These are phyloP conservation scores for Pythium coloratum DNA, from an alignment of 352 stramenopile species.

Conservation along the genomic window DNA sequence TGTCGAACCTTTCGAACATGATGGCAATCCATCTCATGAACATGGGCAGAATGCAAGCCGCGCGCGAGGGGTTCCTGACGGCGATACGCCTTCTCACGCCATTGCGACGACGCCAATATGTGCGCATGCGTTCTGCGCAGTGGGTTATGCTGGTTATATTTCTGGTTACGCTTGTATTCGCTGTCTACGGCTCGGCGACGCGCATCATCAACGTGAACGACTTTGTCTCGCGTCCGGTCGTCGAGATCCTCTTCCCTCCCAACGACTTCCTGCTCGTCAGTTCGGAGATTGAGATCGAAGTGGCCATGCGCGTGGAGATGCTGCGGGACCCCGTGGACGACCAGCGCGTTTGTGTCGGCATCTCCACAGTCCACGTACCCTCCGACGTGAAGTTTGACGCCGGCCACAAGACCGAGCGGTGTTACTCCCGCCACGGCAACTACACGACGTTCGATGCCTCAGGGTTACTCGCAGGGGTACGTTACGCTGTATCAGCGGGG, in stretches of 20 bases:
- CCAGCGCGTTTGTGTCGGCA: slow-evolving; percentile 56
- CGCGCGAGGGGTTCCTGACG: not conserved
- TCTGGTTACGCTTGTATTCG: not conserved
- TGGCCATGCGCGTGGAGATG: slow-evolving; percentile 45
- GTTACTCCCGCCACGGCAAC: slow-evolving; percentile 56
- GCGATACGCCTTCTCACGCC: not conserved
- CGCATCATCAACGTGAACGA: not conserved
- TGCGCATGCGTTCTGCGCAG: not conserved
- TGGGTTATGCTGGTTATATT: not conserved
- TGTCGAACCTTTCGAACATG: slow-evolving; percentile 16
- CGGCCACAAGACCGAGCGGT: slow-evolving; percentile 40
- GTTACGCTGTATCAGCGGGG: slow-evolving; percentile 54
- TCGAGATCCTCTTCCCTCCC: slow-evolving; percentile 62
- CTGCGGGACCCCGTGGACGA: slow-evolving; percentile 27
- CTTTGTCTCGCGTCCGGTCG: slow-evolving; percentile 13
- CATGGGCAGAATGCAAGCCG: not conserved
- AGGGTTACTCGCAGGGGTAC: slow-evolving; percentile 51
- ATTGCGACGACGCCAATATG: not conserved
- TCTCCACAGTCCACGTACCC: slow-evolving; percentile 46
- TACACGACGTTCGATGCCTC: slow-evolving; percentile 55
- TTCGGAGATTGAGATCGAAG: slow-evolving; percentile 55
- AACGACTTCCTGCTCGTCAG: slow-evolving; percentile 44
- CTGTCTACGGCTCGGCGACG: not conserved
- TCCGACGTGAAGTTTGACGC: slow-evolving; percentile 40
- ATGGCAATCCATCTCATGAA: not conserved